A percentile compares a stretch with the other conserved stretches of the same genome.
phyloP scores from a whole-genome alignment of 83 land plant species.

The Diphasiastrum complanatum region DNA sequence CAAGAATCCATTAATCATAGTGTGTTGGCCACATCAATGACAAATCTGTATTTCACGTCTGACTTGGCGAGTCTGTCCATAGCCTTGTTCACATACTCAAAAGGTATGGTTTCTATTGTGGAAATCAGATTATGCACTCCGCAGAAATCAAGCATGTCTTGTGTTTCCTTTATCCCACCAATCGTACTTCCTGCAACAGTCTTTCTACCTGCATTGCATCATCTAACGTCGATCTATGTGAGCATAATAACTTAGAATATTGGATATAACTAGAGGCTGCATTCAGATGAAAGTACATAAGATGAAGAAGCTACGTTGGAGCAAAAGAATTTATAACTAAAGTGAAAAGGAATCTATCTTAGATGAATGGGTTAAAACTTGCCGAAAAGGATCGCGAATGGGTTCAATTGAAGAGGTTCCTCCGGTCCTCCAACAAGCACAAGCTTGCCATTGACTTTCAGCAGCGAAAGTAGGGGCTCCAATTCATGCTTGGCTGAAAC shows the following conservation, averaged over 20 bases:
- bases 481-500: constrained; percentile 38
- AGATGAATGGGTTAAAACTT: too few relatives aligned
- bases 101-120: not conserved
- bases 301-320: too few relatives aligned
- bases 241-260: not conserved
- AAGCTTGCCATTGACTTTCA: constrained; percentile 48
- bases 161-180: constrained; percentile 45
- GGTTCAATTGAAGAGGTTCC: constrained; percentile 39
- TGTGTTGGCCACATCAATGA: constrained; percentile 12
- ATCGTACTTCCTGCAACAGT: constrained; percentile 37
- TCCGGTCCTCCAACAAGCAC: constrained; percentile 44
- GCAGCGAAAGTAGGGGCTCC: constrained; percentile 29
- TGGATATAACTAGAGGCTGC: not conserved
- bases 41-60: constrained; percentile 10
- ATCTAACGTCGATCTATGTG: not conserved
- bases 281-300: not conserved
- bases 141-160: constrained; percentile 52
- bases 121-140: constrained; percentile 39
- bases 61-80: constrained; percentile 6
- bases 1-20: too few relatives aligned
- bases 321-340: too few relatives aligned
- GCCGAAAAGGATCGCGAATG: constrained; percentile 34
- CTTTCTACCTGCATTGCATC: not conserved
- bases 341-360: too few relatives aligned
- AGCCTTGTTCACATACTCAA: constrained; percentile 7